Conservation (phyloP, 208 protist species). For the Acanthamoeba lenticulata region DNA sequence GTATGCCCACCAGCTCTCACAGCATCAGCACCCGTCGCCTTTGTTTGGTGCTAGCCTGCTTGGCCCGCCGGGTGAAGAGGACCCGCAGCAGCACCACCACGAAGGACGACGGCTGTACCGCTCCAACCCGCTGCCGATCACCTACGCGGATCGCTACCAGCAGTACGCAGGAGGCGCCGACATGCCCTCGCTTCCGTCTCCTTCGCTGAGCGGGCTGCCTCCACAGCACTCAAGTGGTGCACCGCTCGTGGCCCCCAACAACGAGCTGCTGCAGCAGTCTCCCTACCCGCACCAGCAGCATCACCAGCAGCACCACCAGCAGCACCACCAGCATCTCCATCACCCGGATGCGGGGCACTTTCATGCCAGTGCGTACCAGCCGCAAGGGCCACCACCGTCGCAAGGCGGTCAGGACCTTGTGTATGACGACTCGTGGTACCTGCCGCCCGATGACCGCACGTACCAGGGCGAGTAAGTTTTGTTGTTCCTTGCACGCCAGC, state of each 20-base stretch:
- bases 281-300: not conserved
- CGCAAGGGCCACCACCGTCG: not conserved
- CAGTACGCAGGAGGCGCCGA: not conserved
- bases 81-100: not conserved
- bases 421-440: too few relatives aligned
- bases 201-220: not conserved
- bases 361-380: too few relatives aligned
- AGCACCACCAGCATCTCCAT: not conserved
- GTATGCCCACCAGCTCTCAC: not conserved
- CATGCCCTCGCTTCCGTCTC: not conserved
- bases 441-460: too few relatives aligned
- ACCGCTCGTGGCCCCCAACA: not conserved
- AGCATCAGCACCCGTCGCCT: not conserved
- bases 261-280: not conserved
- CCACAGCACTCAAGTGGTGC: not conserved
- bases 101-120: not conserved
- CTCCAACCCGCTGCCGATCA: not conserved
- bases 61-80: not conserved
- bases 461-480: too few relatives aligned
- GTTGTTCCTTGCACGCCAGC: too few relatives aligned
- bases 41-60: not conserved
- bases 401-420: too few relatives aligned
- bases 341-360: too few relatives aligned
- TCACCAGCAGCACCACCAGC: not conserved
- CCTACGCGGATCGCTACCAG: not conserved